Evolutionary conservation across 768 basidiomycete species (phyloP).

Genomic region (Termitomyces sp.): DNA sequence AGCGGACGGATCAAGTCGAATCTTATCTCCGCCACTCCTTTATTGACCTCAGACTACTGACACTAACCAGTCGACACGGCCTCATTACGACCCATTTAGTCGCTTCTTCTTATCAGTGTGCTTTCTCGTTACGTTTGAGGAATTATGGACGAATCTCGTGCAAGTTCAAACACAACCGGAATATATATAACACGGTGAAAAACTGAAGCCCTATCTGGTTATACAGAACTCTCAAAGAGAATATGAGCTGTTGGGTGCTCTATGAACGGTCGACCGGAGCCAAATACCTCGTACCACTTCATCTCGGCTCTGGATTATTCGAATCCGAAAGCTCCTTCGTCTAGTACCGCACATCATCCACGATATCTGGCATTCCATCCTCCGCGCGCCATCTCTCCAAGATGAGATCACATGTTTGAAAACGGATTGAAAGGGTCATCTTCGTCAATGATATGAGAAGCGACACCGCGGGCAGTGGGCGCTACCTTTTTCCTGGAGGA

Average conservation of each 20-base stretch:
- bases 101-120: too few species aligned
- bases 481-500: not conserved
- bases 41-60: too few species aligned
- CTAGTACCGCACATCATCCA: not conserved
- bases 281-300: not conserved
- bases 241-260: not conserved
- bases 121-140: not conserved
- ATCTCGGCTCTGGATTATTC: not conserved
- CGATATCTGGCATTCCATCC: too few species aligned
- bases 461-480: not conserved
- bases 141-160: not conserved
- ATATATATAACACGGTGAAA: not conserved
- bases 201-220: too few species aligned
- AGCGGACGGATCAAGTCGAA: not conserved
- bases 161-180: not conserved
- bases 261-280: not conserved
- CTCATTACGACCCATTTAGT: not conserved
- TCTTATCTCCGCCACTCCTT: not conserved
- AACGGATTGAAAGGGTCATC: conserved; percentile 1
- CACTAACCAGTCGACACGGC: too few species aligned
- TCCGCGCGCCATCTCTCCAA: too few species aligned
- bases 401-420: not conserved
- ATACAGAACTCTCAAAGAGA: not conserved
- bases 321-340: not conserved
- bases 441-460: not conserved